Percentiles rank a stretch among this genome's conserved stretches.
phyloP scores from a whole-genome alignment of 257 asterid species.

The Solanum verrucosum region DNA sequence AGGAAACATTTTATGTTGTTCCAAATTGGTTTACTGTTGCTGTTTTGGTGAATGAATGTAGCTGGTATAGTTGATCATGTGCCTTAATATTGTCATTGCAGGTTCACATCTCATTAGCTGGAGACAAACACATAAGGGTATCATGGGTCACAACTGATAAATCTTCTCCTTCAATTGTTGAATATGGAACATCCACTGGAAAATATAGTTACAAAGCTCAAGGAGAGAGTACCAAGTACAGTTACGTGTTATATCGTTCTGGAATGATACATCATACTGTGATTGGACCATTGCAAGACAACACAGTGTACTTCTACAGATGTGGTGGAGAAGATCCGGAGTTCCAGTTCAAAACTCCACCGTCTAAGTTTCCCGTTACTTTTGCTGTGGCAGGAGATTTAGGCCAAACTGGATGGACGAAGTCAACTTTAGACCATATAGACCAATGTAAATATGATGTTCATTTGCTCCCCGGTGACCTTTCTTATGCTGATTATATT shows the following conservation, averaged over 20 bases:
- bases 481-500: slow-evolving; percentile 81
- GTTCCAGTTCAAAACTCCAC: slow-evolving; percentile 82
- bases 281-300: slow-evolving; percentile 64
- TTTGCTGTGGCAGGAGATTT: slow-evolving; percentile 92
- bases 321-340: slow-evolving; percentile 82
- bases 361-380: slow-evolving; percentile 72
- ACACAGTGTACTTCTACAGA: slow-evolving; percentile 56
- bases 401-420: slow-evolving; percentile 96
- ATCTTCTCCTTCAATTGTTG: slow-evolving; percentile 51
- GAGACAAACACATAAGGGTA: slow-evolving; percentile 58
- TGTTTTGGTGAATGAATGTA: not conserved
- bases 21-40: not conserved
- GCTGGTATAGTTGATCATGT: not conserved
- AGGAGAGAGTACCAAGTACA: slow-evolving; percentile 63
- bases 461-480: slow-evolving; percentile 89
- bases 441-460: slow-evolving; percentile 55
- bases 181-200: slow-evolving; percentile 64
- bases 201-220: slow-evolving; percentile 37
- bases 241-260: slow-evolving; percentile 53
- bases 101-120: slow-evolving; percentile 97
- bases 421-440: slow-evolving; percentile 72
- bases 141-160: slow-evolving; percentile 59
- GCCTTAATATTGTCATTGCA: slow-evolving; percentile 7
- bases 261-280: slow-evolving; percentile 80
- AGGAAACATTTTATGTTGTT: not conserved